Conservation (phyloP, 106 monocot genomes). For the Allium sativum region DNA sequence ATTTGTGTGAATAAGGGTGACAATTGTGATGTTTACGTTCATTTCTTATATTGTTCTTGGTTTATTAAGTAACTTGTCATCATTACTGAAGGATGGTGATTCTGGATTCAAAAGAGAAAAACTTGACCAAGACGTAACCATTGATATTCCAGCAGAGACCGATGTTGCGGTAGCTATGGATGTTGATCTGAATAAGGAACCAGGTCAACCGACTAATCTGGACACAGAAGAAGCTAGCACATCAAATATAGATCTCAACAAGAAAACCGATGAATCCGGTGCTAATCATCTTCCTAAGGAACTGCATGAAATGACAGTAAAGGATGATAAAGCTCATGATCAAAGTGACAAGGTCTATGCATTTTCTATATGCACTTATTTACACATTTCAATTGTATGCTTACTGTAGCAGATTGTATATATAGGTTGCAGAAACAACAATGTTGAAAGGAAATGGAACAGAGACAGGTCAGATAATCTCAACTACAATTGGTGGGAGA, state of each 20-base stretch:
- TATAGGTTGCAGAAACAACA: slow-evolving; percentile 42
- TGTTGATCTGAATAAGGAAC: slow-evolving; percentile 10
- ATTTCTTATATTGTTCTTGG: not conserved
- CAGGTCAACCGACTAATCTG: not conserved
- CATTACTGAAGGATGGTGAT: slow-evolving; percentile 21
- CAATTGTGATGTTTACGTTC: too few relatives aligned
- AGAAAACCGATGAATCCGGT: slow-evolving; percentile 8
- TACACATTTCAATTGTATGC: not conserved
- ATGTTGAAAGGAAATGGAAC: slow-evolving; percentile 53
- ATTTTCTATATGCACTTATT: not conserved
- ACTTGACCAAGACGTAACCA: slow-evolving; percentile 22
- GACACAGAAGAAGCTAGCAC: slow-evolving; percentile 18
- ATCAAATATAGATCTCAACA: slow-evolving; percentile 10
- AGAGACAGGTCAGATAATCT: slow-evolving; percentile 67
- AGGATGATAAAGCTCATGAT: slow-evolving; percentile 17
- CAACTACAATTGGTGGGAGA: slow-evolving; percentile 61
- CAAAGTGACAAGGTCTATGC: slow-evolving; percentile 15
- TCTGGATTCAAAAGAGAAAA: slow-evolving; percentile 24
- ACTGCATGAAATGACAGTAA: slow-evolving; percentile 35
- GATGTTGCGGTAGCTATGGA: slow-evolving; percentile 9
- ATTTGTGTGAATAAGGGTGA: not conserved
- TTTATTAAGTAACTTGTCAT: not conserved
- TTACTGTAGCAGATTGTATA: not conserved
- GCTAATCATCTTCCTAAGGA: slow-evolving; percentile 35
- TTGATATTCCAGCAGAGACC: slow-evolving; percentile 6